These are phyloP conservation scores for Diutina scorzettiae DNA, from an alignment of 1,139 yeast species.

Conservation along the genomic window DNA sequence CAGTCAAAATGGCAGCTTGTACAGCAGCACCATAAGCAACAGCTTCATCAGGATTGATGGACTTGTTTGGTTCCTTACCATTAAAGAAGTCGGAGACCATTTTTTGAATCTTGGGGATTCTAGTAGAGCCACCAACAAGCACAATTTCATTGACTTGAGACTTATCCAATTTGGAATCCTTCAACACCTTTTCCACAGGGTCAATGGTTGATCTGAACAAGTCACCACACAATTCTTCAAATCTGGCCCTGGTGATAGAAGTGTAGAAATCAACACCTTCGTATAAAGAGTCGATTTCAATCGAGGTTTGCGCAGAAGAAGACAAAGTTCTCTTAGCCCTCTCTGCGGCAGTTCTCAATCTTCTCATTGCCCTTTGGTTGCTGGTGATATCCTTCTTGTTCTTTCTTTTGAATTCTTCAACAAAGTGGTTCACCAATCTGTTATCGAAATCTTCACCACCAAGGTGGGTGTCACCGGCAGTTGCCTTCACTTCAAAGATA, in stretches of 20 bases:
- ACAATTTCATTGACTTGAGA: conserved; percentile 84
- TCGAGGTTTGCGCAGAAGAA: conserved; percentile 1
- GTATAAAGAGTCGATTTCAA: conserved; percentile 21
- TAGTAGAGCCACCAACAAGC: conserved; percentile 93
- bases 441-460: conserved; percentile 94
- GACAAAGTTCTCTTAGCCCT: conserved; percentile 5
- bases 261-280: conserved; percentile 77
- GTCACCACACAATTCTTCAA: conserved; percentile 84
- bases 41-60: conserved; percentile 84
- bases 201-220: conserved; percentile 80
- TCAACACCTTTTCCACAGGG: conserved; percentile 87
- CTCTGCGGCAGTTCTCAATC: conserved; percentile 5
- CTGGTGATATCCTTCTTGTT: conserved; percentile 83
- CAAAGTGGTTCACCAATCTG: conserved; percentile 68
- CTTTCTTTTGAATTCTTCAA: conserved; percentile 82
- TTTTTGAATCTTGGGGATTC: conserved; percentile 95
- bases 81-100: conserved; percentile 76
- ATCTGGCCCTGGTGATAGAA: conserved; percentile 82
- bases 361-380: conserved; percentile 39
- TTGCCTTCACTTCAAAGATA: conserved; percentile 98
- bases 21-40: conserved; percentile 47
- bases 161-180: conserved; percentile 78
- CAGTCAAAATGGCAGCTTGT: conserved; percentile 91
- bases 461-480: conserved; percentile 99
- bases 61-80: conserved; percentile 90